A percentile compares a stretch with the other conserved stretches of the same genome.
Evolutionary conservation across 139 green algal genomes (phyloP).

Genomic region (Trebouxia sp.): DNA sequence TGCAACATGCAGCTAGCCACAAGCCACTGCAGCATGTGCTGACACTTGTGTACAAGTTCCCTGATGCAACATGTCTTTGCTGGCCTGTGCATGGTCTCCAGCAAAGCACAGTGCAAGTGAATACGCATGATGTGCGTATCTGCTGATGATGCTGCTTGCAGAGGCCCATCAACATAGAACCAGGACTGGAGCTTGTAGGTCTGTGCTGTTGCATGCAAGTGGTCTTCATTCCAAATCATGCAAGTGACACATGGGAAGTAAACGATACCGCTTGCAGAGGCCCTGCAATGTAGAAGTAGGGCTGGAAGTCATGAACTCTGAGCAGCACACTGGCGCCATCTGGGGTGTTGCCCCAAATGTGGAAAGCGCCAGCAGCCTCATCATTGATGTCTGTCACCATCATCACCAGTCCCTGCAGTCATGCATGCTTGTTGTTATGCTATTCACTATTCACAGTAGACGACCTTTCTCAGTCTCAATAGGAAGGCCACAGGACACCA

Average conservation of each 20-base stretch:
- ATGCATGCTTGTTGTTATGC: background rate
- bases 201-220: background rate
- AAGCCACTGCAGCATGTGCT: no score
- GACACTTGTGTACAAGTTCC: no score
- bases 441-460: background rate
- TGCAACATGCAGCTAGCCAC: background rate
- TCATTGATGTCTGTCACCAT: slow-evolving; percentile 57
- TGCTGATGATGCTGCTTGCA: background rate
- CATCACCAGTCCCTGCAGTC: slow-evolving; percentile 37
- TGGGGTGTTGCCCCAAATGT: slow-evolving; percentile 47
- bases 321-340: slow-evolving; percentile 41
- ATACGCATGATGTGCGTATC: background rate
- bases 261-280: slow-evolving; percentile 38
- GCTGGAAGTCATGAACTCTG: slow-evolving; percentile 52
- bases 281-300: slow-evolving; percentile 60
- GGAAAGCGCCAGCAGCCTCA: slow-evolving; percentile 40
- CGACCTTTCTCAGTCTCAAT: background rate
- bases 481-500: background rate
- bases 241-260: no score
- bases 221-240: no score
- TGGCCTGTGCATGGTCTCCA: background rate
- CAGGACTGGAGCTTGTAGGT: background rate
- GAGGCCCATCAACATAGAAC: background rate
- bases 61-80: no score
- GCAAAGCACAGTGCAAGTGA: background rate